Base-by-base conservation (phyloP, 2,329 filamentous ascomycete species). In the Colletotrichum truncatum region DNA sequence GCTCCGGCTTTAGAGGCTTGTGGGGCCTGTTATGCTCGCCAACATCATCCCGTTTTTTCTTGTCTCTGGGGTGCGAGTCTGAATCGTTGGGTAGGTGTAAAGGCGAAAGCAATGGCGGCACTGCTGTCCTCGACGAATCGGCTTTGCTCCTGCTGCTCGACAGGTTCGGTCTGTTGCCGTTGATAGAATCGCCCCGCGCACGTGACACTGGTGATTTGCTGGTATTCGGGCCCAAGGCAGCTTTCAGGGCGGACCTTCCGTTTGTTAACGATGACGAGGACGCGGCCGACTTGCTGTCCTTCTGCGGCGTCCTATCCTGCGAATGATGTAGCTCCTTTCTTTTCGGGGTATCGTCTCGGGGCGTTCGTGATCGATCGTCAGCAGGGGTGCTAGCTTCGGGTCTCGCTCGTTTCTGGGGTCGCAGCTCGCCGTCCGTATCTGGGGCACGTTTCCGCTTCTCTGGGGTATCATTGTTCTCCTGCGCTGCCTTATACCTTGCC, bases 61-160 rank as follows among this genome's bases (percentile, higher is more conserved):
- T 78, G 70, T 68, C 60, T 51, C 67, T 76, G 9, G 71, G 45
- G 23, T 64, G 64, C 3, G 69, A 57, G 6, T 72, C 67, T 2
- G 69, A 67, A 18, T 78, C 77, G 32, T 82, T 81, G 36, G 77
- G 78, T 10, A 86, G 76, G 34, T 80, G 81, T 1, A 86, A 74
- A 1, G 86, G 86, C 1, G 86, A 88, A 12, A 88, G 71, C 28
- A 88, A 70, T 3, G 82, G 83, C 8, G 86, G 86, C 6, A 88
- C 77, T 23, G 75, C 74, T 25, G 79, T 68, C 67, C 81, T 82
- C 2, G 76, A 71, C 10, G 73, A 72, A 18, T 83, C 80, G 18
- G 72, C 51, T 69, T 82, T 82, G 65, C 70, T 78, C 59, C 76
- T 77, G 28, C 72, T 78, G 68, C 71, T 80, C 28, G 64, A 64